phyloP scores from a whole-genome alignment of 2,329 filamentous ascomycete genomes.

The Trichoderma sp. region DNA sequence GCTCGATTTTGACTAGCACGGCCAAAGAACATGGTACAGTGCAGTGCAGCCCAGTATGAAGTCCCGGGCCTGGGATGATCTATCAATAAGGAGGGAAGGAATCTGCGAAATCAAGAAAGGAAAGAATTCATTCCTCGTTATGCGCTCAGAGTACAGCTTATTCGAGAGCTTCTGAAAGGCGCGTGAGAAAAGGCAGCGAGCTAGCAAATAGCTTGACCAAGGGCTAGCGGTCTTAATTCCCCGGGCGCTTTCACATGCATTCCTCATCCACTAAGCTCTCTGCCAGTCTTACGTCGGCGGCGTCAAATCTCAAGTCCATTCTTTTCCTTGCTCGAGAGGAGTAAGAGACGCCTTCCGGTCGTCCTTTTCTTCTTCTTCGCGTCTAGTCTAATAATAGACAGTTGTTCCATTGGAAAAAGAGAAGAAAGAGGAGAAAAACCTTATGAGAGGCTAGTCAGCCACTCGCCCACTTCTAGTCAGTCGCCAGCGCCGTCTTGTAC shows the following conservation, averaged over 20 bases:
- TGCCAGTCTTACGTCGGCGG: constrained; percentile 25
- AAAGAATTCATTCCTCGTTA: background rate
- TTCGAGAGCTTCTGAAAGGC: background rate
- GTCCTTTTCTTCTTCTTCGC: background rate
- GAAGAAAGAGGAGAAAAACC: background rate
- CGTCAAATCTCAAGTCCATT: constrained; percentile 12
- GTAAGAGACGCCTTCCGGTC: constrained; percentile 1
- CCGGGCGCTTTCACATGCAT: constrained; percentile 18
- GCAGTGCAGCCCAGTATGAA: background rate
- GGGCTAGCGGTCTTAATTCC: background rate
- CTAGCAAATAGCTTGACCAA: background rate
- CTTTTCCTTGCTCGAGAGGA: background rate
- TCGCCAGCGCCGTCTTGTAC: background rate
- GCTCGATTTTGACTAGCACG: background rate
- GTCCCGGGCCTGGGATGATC: background rate
- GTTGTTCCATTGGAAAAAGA: background rate
- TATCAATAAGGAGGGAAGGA: background rate
- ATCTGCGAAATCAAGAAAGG: background rate
- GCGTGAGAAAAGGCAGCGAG: background rate
- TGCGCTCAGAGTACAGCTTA: background rate
- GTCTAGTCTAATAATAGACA: background rate
- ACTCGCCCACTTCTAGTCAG: background rate
- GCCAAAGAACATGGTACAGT: background rate
- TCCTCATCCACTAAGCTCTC: constrained; percentile 9
- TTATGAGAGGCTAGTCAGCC: background rate